Base-by-base conservation (phyloP, 1,284 basidiomycete genomes). In the Termitomyces sp. region DNA sequence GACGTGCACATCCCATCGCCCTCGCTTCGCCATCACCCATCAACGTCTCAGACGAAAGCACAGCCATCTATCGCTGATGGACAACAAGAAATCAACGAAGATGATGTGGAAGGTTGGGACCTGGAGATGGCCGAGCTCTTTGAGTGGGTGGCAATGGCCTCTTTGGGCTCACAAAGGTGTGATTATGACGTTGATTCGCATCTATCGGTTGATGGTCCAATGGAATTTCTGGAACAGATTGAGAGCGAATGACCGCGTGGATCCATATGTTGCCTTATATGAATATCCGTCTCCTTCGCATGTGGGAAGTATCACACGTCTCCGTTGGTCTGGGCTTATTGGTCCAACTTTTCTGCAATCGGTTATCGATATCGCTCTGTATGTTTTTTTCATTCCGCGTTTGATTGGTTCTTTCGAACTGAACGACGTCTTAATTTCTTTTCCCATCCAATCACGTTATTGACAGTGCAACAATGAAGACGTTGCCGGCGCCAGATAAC, bases 81-180 rank as follows among this genome's bases (percentile, higher is more conserved):
- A 31, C 30, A 46, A 13, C 19, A 45, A 7, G 13, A 15, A 12
- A 12, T 10, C 10, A 61, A 62, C 15, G 56, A 66, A 7, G 64
- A 65, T 5, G 77, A 79, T 9, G 28, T 61, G n/a, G 75, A 79
- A 47, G 81, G 83, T 50, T 81, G 80, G 76, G 66, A 76, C 15
- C 70, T 73, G 12, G 69, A 71, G 3, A 68, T 80, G 39, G 64
- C 67, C 3, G 67, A 64, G 1, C 66, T 87, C 13, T 83, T 85
- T 53, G 87, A 88, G 65, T 89, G 86, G 86, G 73, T 82, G 13
- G 87, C 85, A 2, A 77, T 89, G 78, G 83, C 81, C 26, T 36
- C 26, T n/a, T 19, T 46, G 26, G 33, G 43, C 15, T 52, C 51
- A 28, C 51, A 52, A 38, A 52, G 51, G 51, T 52, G 28, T 34